These are phyloP conservation scores for Guadua angustifolia DNA, from an alignment of 176 grass and related monocot species.

Conservation along the genomic window DNA sequence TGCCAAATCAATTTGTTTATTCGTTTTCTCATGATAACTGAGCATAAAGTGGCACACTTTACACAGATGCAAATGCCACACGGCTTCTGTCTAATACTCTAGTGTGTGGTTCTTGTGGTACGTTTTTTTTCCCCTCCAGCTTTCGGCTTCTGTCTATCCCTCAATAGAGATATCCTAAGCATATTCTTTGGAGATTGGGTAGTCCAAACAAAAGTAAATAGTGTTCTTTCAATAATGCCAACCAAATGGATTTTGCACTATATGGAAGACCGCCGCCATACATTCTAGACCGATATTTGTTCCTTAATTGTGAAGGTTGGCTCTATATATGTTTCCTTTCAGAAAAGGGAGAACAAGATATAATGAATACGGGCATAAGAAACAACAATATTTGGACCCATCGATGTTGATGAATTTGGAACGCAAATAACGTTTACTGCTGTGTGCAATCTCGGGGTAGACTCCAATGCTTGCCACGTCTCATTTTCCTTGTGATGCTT, in stretches of 20 bases:
- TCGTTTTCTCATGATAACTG: not conserved
- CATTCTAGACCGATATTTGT: not conserved
- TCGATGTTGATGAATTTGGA: not conserved
- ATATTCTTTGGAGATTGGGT: conserved; percentile 52
- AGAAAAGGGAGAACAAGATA: not conserved
- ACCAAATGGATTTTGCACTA: not conserved
- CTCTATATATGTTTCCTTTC: not conserved
- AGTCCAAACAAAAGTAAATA: not conserved
- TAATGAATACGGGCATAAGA: not conserved
- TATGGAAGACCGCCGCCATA: not conserved
- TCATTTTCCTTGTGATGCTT: no score
- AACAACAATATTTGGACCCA: not conserved
- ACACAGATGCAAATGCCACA: conserved; percentile 38
- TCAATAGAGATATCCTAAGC: conserved; percentile 38
- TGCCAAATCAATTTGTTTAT: not conserved
- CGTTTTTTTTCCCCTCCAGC: not conserved
- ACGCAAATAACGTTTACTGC: not conserved
- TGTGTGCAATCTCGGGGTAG: no score
- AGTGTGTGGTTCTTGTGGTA: conserved; percentile 15
- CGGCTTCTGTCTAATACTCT: conserved; percentile 17
- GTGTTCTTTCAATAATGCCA: conserved; percentile 14
- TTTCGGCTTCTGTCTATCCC: conserved; percentile 11
- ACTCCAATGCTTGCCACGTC: not conserved
- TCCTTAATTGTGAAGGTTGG: not conserved
- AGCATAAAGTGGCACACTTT: conserved; percentile 34